Evolutionary conservation across 129 eudicot species (phyloP), one percentile per base, ranked within the genome.

Genomic region (Flaveria brownii): DNA sequence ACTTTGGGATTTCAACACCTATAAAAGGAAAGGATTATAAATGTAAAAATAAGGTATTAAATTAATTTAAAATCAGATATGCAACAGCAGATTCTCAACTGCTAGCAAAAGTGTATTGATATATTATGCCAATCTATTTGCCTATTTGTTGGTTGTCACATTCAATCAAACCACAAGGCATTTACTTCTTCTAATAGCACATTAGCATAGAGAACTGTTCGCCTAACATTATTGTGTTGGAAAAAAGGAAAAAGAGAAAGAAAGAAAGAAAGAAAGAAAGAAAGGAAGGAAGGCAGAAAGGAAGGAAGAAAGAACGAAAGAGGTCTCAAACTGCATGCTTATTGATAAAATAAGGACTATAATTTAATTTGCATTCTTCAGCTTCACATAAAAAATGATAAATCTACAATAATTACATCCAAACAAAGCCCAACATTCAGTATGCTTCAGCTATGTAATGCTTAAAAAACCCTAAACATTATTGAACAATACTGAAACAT

Each of bases 1-100:
- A 90, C 91, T 93, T 85, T 18, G 98, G 98, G 65, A 93, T 81
- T 83, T 93, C 85, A 79, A 93, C 73, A 67, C 90, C 98, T 93
- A 86, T 60, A 74, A 15, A 55, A 9, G 1, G 2, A 18, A 10
- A 41, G 6, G 18, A 70, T 51, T 17, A 55, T 66, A 57, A 62
- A 72, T 22, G 65, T 20, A 70, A 5, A 15, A 10, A 17, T 10
- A 0, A 41, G 18, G 6, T 51, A 22, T 12, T 13, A 16, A 16
- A 68, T 68, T 61, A 69, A 3, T 17, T 25, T 25, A 68, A 73
- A 56, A 68, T 25, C 10, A 5, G 20, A 68, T 36, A 52, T 20
- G 9, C 65, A 76, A 20, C 28, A 66, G 50, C 28, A 9, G 28
- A 16, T 17, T 60, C 41, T 25, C 25, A 1, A 46, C 55, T 49